phyloP scores from a whole-genome alignment of 192 early-diverging fungal species.

The Thoreauomyces humboldtii region DNA sequence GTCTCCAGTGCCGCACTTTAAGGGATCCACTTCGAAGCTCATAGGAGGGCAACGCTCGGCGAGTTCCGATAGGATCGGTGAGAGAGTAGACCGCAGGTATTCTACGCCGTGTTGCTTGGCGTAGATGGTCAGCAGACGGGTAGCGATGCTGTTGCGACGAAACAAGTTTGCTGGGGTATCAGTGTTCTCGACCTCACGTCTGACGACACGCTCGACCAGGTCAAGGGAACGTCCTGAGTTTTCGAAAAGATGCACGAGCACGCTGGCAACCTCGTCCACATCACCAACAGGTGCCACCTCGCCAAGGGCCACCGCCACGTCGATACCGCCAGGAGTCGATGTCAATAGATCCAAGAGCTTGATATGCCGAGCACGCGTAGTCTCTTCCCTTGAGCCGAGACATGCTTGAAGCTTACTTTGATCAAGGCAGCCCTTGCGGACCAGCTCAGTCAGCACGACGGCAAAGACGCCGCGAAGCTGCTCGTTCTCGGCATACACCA shows the following conservation, averaged over 20 bases:
- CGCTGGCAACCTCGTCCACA: conserved; percentile 81
- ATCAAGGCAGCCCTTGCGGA: conserved; percentile 72
- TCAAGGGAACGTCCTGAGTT: conserved; percentile 65
- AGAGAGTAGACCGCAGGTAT: conserved; percentile 77
- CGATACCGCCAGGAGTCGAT: conserved; percentile 21
- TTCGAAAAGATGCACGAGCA: conserved; percentile 79
- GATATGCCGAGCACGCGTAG: conserved; percentile 72
- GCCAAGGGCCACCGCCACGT: conserved; percentile 75
- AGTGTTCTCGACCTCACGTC: conserved; percentile 83
- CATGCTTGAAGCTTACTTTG: conserved; percentile 72
- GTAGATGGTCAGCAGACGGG: conserved; percentile 78
- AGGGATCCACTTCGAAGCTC: conserved; percentile 88
- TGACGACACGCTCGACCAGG: conserved; percentile 76
- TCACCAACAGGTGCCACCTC: conserved; percentile 84
- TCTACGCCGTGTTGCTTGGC: conserved; percentile 77
- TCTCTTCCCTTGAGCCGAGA: conserved; percentile 63
- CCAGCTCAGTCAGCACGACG: conserved; percentile 87
- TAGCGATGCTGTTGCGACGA: conserved; percentile 89
- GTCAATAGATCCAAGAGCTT: conserved; percentile 67
- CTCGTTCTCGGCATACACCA: conserved; percentile 90
- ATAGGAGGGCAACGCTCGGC: conserved; percentile 60
- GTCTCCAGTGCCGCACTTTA: conserved; percentile 64
- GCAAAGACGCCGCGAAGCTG: conserved; percentile 87
- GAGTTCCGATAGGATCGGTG: conserved; percentile 74
- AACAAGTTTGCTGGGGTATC: conserved; percentile 80